These are phyloP conservation scores for Tilletia setariae DNA, from an alignment of 1,284 basidiomycete genomes.

Conservation along the genomic window DNA sequence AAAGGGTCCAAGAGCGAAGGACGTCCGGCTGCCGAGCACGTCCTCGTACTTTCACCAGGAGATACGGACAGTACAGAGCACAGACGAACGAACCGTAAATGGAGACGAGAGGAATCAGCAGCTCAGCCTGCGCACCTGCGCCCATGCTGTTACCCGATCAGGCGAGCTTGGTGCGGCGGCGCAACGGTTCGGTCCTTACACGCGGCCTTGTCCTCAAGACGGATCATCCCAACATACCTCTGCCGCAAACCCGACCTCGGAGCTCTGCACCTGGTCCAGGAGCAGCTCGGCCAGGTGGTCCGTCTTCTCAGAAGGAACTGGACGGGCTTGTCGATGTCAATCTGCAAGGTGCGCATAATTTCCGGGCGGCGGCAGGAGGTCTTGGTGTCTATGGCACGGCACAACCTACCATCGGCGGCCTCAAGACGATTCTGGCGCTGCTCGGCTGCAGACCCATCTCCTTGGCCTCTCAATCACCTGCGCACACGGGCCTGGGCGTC, in stretches of 20 bases:
- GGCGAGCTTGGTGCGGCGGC: conserved; percentile 71
- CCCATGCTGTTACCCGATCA: conserved; percentile 21
- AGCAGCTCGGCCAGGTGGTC: neutral
- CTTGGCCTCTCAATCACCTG: neutral
- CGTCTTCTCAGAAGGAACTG: neutral
- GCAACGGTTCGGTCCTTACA: conserved; percentile 80
- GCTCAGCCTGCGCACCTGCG: neutral
- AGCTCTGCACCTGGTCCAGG: neutral
- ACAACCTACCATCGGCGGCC: conserved; percentile 87
- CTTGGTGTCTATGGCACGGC: conserved; percentile 60
- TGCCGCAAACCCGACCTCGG: neutral
- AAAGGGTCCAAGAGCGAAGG: no score
- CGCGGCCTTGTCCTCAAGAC: conserved; percentile 91
- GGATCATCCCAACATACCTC: conserved; percentile 41
- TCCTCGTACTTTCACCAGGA: no score
- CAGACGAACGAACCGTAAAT: no score
- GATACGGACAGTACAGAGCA: no score
- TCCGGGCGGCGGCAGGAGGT: conserved; percentile 66
- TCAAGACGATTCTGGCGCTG: conserved; percentile 84
- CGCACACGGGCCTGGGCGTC: no score
- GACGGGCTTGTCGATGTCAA: conserved; percentile 59
- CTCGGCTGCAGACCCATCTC: conserved; percentile 58
- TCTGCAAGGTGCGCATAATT: conserved; percentile 88
- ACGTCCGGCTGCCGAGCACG: no score
- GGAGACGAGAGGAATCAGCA: no score